Evolutionary conservation across 176 grass and related monocot species (phyloP).

Genomic region (Triticum dicoccoides): DNA sequence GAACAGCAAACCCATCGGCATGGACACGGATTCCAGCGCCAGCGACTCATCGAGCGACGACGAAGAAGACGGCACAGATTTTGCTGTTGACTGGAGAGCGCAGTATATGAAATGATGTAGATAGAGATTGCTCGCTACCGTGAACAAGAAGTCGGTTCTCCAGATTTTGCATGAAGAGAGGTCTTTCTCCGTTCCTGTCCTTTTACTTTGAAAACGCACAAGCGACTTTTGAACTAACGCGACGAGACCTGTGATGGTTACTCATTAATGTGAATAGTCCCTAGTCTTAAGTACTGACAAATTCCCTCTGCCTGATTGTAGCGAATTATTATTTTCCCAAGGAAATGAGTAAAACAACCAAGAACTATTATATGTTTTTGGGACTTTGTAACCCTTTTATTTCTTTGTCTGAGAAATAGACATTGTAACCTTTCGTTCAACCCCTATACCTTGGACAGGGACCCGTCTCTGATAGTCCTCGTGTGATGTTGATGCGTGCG

Average conservation of each 20-base stretch:
- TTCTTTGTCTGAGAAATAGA: too few relatives aligned
- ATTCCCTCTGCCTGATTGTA: not conserved
- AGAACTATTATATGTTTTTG: too few relatives aligned
- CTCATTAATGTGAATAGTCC: not conserved
- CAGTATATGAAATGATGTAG: conserved; percentile 50
- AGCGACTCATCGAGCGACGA: conserved; percentile 50
- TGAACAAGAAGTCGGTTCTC: not conserved
- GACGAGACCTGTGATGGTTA: not conserved
- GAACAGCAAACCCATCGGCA: conserved; percentile 34
- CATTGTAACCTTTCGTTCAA: not conserved
- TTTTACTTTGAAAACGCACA: not conserved
- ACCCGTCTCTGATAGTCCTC: not conserved
- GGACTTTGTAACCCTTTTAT: not conserved
- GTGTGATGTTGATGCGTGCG: not conserved
- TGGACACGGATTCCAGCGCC: conserved; percentile 35
- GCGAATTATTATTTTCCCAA: not conserved
- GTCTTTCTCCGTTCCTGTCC: not conserved
- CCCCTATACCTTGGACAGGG: not conserved
- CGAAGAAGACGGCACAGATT: conserved; percentile 40
- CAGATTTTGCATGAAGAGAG: conserved; percentile 6
- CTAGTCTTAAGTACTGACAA: not conserved
- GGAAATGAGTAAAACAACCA: not conserved
- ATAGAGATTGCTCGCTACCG: not conserved
- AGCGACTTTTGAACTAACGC: not conserved
- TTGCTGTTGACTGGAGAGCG: conserved; percentile 59